These are phyloP conservation scores for Suhomyces sp. DNA, from an alignment of 805 yeast species.

Conservation along the genomic window DNA sequence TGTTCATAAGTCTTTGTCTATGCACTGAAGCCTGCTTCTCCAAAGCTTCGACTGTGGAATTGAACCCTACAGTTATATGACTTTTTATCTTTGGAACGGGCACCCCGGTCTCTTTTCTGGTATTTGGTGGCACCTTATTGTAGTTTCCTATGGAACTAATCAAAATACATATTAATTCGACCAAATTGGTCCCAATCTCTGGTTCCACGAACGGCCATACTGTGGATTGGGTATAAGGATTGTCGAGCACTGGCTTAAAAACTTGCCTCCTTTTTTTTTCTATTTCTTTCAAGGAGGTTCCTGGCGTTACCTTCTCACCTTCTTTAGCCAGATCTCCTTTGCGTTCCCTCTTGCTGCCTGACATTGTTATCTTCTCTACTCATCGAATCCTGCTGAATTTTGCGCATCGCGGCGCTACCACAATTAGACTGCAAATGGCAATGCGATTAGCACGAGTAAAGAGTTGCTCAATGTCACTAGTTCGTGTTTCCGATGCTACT, in stretches of 20 bases:
- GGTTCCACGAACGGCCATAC: slow-evolving; percentile 43
- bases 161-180: slow-evolving; percentile 33
- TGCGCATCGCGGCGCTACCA: slow-evolving; percentile 1
- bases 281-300: slow-evolving; percentile 43
- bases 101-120: slow-evolving; percentile 9
- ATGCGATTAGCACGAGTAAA: too few species aligned
- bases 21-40: slow-evolving; percentile 40
- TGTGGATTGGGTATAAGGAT: slow-evolving; percentile 53
- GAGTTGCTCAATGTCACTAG: too few species aligned
- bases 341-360: not conserved
- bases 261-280: slow-evolving; percentile 54
- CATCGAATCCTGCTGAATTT: not conserved
- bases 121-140: slow-evolving; percentile 10
- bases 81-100: slow-evolving; percentile 21
- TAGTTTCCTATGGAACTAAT: slow-evolving; percentile 32
- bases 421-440: not conserved
- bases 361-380: not conserved
- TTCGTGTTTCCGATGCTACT: too few species aligned
- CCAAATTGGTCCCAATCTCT: slow-evolving; percentile 31
- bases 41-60: slow-evolving; percentile 48
- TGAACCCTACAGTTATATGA: slow-evolving; percentile 48
- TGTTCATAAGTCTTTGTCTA: slow-evolving; percentile 10
- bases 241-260: slow-evolving; percentile 61
- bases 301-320: not conserved
- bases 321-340: not conserved